Evolutionary conservation across 306 rosid species (phyloP).

Genomic region (Castanospermum australe): DNA sequence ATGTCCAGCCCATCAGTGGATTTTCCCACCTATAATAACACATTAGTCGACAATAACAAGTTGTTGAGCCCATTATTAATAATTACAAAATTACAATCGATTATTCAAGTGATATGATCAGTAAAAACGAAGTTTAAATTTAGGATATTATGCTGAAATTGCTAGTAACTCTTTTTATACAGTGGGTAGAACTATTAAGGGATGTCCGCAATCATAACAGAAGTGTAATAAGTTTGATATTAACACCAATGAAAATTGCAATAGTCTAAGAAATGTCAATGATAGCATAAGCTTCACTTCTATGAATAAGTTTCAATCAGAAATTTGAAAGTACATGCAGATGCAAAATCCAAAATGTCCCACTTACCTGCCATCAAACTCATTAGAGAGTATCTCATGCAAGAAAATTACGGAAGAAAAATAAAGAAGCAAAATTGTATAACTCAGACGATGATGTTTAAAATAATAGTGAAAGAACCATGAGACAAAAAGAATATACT

Average conservation of each 20-base stretch:
- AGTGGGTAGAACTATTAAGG: background rate
- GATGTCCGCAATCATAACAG: background rate
- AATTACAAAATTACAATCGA: background rate
- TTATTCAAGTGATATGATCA: background rate
- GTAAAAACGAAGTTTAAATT: background rate
- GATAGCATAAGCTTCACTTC: background rate
- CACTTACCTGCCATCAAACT: background rate
- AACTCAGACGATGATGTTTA: background rate
- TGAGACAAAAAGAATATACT: conserved; percentile 46
- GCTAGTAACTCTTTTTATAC: background rate
- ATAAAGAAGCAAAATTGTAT: background rate
- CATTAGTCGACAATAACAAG: conserved; percentile 16
- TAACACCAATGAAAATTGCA: background rate
- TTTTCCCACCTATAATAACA: conserved; percentile 90
- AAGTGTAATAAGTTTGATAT: background rate
- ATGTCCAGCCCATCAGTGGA: conserved; percentile 99
- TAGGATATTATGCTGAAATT: conserved; percentile 9
- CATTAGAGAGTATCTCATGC: background rate
- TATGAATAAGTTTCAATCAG: background rate
- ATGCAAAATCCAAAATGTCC: background rate
- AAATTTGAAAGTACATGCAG: background rate
- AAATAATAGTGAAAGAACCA: background rate
- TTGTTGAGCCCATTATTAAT: background rate
- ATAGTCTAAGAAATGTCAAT: background rate
- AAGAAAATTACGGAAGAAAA: background rate